A percentile compares a stretch with the other conserved stretches of the same genome.
phyloP scores from a whole-genome alignment of 768 basidiomycete genomes.

The Inosperma sp. region DNA sequence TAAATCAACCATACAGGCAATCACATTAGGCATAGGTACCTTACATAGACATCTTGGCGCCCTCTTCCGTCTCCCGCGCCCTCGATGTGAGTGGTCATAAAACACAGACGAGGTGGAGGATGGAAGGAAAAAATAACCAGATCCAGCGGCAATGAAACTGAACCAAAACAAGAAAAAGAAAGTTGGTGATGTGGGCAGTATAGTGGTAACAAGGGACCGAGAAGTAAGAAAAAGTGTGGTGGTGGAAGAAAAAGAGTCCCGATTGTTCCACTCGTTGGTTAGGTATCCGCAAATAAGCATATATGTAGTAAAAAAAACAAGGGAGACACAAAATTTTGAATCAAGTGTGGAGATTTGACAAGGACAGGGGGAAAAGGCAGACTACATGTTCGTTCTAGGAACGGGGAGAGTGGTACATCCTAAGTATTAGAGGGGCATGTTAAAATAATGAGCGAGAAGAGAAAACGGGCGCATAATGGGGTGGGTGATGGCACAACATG shows the following conservation, averaged over 20 bases:
- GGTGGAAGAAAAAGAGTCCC: not conserved
- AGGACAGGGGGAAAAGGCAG: too few relatives aligned
- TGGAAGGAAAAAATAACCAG: constrained; percentile 55
- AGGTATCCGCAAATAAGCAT: too few relatives aligned
- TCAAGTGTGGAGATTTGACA: too few relatives aligned
- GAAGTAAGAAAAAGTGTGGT: constrained; percentile 12
- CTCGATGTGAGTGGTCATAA: constrained; percentile 24
- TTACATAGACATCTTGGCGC: too few relatives aligned
- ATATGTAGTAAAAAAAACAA: too few relatives aligned
- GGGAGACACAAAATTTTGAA: too few relatives aligned
- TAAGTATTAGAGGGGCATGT: constrained; percentile 10
- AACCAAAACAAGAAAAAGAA: too few relatives aligned
- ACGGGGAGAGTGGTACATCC: constrained; percentile 8
- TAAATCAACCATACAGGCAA: too few relatives aligned
- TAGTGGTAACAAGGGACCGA: constrained; percentile 11
- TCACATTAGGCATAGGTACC: too few relatives aligned
- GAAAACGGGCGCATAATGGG: constrained; percentile 32
- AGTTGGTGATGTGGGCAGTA: too few relatives aligned
- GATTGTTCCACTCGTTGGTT: too few relatives aligned
- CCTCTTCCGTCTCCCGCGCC: constrained; percentile 70
- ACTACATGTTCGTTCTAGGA: not conserved
- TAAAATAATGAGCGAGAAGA: constrained; percentile 6
- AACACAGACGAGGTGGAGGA: constrained; percentile 50
- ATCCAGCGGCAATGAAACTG: not conserved
- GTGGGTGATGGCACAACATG: constrained; percentile 16